Evolutionary conservation across 495 filamentous ascomycete species (phyloP), one percentile per base, ranked within the genome.

Genomic region (Penicillium macrosclerotiorum): DNA sequence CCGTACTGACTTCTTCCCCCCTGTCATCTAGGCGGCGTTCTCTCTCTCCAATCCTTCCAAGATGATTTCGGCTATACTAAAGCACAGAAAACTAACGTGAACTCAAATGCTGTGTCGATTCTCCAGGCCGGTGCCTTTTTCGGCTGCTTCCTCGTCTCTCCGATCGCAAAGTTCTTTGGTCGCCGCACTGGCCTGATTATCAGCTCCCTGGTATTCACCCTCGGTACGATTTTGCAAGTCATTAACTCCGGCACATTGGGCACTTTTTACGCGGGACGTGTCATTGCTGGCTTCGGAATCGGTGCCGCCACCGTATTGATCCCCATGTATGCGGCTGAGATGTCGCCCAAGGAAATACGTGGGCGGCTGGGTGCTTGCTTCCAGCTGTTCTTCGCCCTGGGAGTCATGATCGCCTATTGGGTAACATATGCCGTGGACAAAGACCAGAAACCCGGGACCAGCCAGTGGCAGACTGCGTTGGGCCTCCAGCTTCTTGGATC

Each of bases 281-380:
- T 79, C 1, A 58, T 82, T 26, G 69, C 75, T 0, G 77, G 78
- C 2, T 24, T 83, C n/a, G 80, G 78, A 0, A 72, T 82, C 38
- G 79, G 78, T 1, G 69, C 68, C 6, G 72, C 75, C 2, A 77
- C 75, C 0, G 73, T 75, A 5, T 57, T 78, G 18, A 73, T 80
- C 1, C 78, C 80, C 3, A 77, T 78, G 62, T 78, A 69, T 37
- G 61, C 65, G 11, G 69, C 73, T 3, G 78, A 81, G 55, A 79
- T 73, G 63, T 69, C 75, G 27, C 75, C 76, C 0, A 76, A 75
- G 48, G 67, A 74, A 14, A 66, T 80, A 27, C 65, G 77, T 20
- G 77, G 75, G 8, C 62, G 72, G n/a, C 66, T 77, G 5, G 76
- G 72, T n/a, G 45, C 62, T 31, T 69, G 71, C 45, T 75, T 74